Conservation (phyloP, 306 rosid species). For the Ormosia semicastrata region DNA sequence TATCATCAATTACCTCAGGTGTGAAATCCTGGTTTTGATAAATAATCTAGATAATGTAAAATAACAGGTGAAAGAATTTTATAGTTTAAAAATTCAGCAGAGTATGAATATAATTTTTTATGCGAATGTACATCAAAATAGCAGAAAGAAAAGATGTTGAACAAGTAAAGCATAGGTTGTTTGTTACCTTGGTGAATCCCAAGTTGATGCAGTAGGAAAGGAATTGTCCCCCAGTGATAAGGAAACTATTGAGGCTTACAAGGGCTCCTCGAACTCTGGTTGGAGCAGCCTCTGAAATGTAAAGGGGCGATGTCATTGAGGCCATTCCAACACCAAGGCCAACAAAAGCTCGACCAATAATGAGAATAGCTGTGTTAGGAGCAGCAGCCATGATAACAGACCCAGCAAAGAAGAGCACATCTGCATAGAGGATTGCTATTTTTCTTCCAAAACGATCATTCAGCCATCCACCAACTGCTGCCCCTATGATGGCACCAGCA, state of each 20-base stretch:
- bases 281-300: constrained; percentile 62
- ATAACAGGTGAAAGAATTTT: no score
- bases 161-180: neutral
- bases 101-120: no score
- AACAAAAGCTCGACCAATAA: constrained; percentile 43
- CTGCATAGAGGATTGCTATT: constrained; percentile 40
- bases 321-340: constrained; percentile 66
- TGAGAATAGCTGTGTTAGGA: constrained; percentile 24
- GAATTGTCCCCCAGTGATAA: constrained; percentile 58
- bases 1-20: neutral
- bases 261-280: constrained; percentile 62
- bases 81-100: no score
- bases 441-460: constrained; percentile 45
- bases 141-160: neutral
- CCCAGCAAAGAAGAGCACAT: constrained; percentile 42
- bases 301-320: constrained; percentile 52
- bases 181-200: constrained; percentile 37
- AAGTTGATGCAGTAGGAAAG: constrained; percentile 53
- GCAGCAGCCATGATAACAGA: constrained; percentile 45
- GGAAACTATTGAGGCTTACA: constrained; percentile 52
- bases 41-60: no score
- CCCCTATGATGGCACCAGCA: constrained; percentile 58
- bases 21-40: no score
- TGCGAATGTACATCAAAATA: neutral
- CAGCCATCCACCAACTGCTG: constrained; percentile 51